phyloP scores from a whole-genome alignment of 78 protist species.

The Dictyostelium intermedium region DNA sequence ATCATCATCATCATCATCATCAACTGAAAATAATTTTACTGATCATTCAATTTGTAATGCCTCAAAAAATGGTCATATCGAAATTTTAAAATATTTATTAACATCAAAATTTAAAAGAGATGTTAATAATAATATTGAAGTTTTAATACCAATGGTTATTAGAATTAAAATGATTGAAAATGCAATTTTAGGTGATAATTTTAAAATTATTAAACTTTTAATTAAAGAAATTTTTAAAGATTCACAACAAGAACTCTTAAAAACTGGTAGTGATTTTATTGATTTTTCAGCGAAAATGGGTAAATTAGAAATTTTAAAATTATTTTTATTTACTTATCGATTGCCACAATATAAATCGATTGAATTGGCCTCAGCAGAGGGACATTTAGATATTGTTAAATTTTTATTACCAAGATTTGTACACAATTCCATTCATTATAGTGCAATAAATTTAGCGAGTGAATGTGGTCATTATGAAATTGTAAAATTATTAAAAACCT shows the following conservation, averaged over 20 bases:
- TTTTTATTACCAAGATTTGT: background rate
- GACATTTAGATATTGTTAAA: constrained; percentile 22
- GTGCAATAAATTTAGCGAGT: background rate
- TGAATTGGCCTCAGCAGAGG: background rate
- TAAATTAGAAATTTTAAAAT: background rate
- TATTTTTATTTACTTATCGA: background rate
- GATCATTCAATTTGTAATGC: background rate
- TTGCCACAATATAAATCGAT: background rate
- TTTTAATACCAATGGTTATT: background rate
- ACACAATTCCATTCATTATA: background rate
- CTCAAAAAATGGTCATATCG: background rate
- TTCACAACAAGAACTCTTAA: background rate
- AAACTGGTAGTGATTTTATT: background rate
- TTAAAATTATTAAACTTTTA: background rate
- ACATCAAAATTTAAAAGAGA: background rate
- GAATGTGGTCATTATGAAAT: background rate
- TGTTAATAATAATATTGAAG: too few species aligned
- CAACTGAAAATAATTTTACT: background rate
- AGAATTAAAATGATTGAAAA: background rate
- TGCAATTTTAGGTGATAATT: background rate
- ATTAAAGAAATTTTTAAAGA: background rate
- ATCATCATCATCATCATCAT: too few species aligned
- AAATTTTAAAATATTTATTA: background rate
- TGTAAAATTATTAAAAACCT: background rate
- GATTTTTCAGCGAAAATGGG: background rate